These are phyloP conservation scores for Acer saccharum DNA, from an alignment of 345 rosid species.

Conservation along the genomic window DNA sequence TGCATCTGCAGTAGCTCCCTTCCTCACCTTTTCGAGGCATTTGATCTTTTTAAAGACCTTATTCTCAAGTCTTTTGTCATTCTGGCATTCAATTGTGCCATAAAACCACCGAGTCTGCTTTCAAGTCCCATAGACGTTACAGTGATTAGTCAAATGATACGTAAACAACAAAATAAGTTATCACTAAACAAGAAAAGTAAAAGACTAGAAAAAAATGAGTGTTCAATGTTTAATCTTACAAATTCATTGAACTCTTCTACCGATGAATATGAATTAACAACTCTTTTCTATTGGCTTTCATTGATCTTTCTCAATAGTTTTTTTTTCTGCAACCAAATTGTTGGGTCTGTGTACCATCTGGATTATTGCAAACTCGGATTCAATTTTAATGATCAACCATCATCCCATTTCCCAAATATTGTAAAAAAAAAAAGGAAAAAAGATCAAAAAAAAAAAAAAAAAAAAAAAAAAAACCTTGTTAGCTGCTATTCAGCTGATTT, in stretches of 20 bases:
- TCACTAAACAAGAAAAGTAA: too few relatives aligned
- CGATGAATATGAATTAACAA: neutral
- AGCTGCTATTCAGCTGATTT: neutral
- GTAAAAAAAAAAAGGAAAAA: too few relatives aligned
- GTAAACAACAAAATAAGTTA: too few relatives aligned
- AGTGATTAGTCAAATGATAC: too few relatives aligned
- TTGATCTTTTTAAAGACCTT: neutral
- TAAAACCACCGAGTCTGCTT: neutral
- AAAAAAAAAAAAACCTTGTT: too few relatives aligned
- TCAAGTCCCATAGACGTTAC: too few relatives aligned
- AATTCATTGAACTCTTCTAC: neutral
- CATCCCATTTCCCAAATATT: too few relatives aligned
- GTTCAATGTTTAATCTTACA: constrained; percentile 6
- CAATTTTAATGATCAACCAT: too few relatives aligned
- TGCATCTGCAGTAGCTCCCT: constrained; percentile 14
- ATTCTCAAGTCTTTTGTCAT: neutral
- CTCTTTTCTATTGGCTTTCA: neutral
- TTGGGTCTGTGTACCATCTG: constrained; percentile 14
- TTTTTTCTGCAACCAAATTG: constrained; percentile 13
- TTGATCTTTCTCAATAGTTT: constrained; percentile 5
- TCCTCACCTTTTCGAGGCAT: neutral
- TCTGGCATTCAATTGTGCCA: neutral
- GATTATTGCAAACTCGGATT: neutral
- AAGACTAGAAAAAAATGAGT: too few relatives aligned
- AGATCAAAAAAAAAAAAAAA: too few relatives aligned